Base-by-base conservation (phyloP, 129 eudicot species). In the Calendula officinalis region DNA sequence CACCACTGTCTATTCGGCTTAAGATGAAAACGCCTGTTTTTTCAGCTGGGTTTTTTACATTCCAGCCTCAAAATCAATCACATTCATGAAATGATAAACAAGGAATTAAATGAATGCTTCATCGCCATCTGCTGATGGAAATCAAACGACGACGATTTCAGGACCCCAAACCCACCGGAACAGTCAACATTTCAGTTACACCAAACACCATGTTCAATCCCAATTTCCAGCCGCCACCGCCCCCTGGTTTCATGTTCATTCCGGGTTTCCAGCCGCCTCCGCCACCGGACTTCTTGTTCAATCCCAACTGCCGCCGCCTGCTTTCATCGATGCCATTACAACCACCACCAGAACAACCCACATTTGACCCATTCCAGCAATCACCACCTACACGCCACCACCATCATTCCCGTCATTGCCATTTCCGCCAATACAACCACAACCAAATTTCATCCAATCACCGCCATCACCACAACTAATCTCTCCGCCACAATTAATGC, bases 21-120 rank as follows among this genome's bases (percentile, higher is more conserved):
- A 88, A 88, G 61, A 60, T 81, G 46, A 81, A 75, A 77, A 43
- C 76, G 42, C 44, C 72, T 4, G 77, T 92, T 51, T 92, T 80
- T 85, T 83, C 98, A 27, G 88, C 91, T 4, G 98, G 98, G 10
- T 79, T 75, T 62, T 80, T 88, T 84, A 70, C 79, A 46, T 92
- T 88, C 70, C 90, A 79, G 51, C 78, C 78, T 47, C 53, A 49
- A 41, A 35, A 57, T 57, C 67, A 39, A 49, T 89, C 91, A 22
- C 59, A 64, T 16, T 53, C 60, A 6, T 92, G 81, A 75, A 66
- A 75, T 83, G 32, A 85, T 55, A 43, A 45, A 62, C 50, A 70
- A 45, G 16, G 78, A 46, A 13, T 36, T 73, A 5, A 70, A 77
- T 34, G 60, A 47, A 22, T 22, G 35, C 67, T 17, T 6, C 39